These are phyloP conservation scores for Neopestalotiopsis clavispora DNA, from an alignment of 2,329 filamentous ascomycete species.

Conservation along the genomic window DNA sequence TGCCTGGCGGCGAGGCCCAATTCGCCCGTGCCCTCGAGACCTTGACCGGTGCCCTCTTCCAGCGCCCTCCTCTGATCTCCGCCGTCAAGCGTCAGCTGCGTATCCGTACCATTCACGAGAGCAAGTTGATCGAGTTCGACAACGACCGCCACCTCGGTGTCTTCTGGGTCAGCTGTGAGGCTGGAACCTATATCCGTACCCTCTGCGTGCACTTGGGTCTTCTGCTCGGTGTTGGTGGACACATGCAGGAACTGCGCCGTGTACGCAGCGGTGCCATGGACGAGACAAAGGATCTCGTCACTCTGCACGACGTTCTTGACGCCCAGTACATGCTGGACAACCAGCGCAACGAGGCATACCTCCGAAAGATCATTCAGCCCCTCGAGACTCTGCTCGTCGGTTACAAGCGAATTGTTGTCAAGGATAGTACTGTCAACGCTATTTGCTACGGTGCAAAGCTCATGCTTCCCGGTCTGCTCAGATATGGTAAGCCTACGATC, in stretches of 20 bases:
- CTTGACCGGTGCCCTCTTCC: conserved; percentile 94
- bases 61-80: conserved; percentile 94
- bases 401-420: conserved; percentile 97
- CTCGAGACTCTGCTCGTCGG: conserved; percentile 89
- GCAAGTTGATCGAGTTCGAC: conserved; percentile 96
- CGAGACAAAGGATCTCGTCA: conserved; percentile 87
- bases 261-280: conserved; percentile 95
- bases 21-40: conserved; percentile 94
- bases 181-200: conserved; percentile 97
- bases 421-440: conserved; percentile 95
- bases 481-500: conserved; percentile 70
- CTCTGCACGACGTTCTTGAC: conserved; percentile 92
- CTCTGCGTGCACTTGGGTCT: conserved; percentile 91
- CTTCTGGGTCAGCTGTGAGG: conserved; percentile 99
- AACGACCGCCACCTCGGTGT: conserved; percentile 97
- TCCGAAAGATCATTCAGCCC: conserved; percentile 88
- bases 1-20: conserved; percentile 90
- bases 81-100: conserved; percentile 98
- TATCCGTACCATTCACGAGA: conserved; percentile 97
- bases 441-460: conserved; percentile 99
- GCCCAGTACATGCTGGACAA: conserved; percentile 97
- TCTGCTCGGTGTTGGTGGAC: conserved; percentile 80
- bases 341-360: conserved; percentile 89
- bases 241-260: conserved; percentile 98
- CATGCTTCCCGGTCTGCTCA: conserved; percentile 94